Evolutionary conservation across 164 flowering plant genomes (phyloP).

Genomic region (Annona cherimola): DNA sequence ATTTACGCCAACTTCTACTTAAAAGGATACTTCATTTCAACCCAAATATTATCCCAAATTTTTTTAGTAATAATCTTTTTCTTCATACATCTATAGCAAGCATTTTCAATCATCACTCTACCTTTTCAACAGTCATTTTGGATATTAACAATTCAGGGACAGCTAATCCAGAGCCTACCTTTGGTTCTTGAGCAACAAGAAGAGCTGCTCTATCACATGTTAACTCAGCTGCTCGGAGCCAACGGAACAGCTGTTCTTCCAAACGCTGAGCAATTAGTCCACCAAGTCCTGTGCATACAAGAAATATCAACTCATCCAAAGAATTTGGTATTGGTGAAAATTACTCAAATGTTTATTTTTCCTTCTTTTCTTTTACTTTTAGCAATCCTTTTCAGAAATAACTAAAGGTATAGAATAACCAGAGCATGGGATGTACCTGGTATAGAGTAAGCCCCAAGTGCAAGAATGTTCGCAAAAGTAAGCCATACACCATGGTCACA

Average conservation of each 20-base stretch:
- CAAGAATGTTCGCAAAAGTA: conserved; percentile 87
- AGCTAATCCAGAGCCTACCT: conserved; percentile 38
- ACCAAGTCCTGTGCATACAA: conserved; percentile 57
- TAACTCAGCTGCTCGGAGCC: conserved; percentile 97
- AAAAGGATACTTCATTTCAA: no score
- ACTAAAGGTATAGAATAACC: background rate
- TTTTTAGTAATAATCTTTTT: no score
- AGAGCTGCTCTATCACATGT: conserved; percentile 98
- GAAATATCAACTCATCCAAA: background rate
- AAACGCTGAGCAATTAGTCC: conserved; percentile 73
- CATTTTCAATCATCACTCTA: no score
- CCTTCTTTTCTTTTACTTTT: no score
- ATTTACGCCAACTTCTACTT: no score
- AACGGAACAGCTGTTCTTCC: conserved; percentile 84
- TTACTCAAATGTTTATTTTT: background rate
- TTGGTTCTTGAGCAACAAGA: conserved; percentile 93
- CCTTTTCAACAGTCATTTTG: no score
- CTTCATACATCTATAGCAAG: no score
- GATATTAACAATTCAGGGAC: no score
- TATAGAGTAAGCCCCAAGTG: conserved; percentile 78
- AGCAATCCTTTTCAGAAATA: background rate
- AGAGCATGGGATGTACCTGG: conserved; percentile 56
- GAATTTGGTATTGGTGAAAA: background rate
- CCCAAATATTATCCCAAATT: no score
- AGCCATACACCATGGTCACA: conserved; percentile 99